Evolutionary conservation across 228 moss, liverwort and hornwort genomes (phyloP).

Genomic region (Sphagnum magellanicum): DNA sequence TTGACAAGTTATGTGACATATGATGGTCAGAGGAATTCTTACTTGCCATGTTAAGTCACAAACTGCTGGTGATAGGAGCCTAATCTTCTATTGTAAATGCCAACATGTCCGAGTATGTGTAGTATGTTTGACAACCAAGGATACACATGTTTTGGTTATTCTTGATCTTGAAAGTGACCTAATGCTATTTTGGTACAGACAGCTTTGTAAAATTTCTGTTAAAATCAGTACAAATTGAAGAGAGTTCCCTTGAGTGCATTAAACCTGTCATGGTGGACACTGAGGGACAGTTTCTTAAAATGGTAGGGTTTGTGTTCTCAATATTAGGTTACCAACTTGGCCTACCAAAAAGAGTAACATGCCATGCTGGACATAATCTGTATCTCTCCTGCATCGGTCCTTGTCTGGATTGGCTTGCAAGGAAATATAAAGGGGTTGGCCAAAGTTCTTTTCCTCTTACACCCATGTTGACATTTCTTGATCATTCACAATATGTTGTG

Average conservation of each 20-base stretch:
- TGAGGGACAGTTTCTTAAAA: no score
- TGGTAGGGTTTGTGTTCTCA: no score
- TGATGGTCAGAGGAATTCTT: background rate
- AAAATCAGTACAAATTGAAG: no score
- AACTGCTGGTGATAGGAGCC: background rate
- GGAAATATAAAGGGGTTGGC: background rate
- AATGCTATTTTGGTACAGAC: no score
- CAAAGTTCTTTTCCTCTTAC: conserved; percentile 1
- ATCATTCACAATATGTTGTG: background rate
- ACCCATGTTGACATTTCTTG: background rate
- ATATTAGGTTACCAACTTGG: no score
- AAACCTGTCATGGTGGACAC: no score
- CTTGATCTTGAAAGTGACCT: no score
- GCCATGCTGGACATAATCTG: no score
- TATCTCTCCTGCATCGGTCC: background rate
- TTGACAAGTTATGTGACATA: background rate
- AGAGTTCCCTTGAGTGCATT: no score
- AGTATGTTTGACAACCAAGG: background rate
- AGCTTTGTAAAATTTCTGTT: no score
- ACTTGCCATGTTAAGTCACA: background rate
- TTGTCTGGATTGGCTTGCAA: background rate
- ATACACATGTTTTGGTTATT: background rate
- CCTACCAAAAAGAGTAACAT: no score
- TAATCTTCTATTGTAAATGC: background rate
- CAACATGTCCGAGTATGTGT: background rate